Conservation (phyloP, 805 yeast species). For the Priceomyces fermenticarens region DNA sequence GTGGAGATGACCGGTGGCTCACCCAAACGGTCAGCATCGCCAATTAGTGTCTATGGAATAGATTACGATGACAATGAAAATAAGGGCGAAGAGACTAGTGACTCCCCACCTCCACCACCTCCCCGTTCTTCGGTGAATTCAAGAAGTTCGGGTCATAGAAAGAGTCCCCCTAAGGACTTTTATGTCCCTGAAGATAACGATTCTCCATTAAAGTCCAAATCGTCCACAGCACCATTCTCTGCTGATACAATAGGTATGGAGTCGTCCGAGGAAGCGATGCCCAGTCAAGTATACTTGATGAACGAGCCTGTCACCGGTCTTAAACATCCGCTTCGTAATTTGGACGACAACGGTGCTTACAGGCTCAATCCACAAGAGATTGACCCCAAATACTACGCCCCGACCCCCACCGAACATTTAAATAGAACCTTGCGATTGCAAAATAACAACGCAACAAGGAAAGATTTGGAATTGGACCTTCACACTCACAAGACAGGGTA, state of each 20-base stretch:
- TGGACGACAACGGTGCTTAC: constrained; percentile 16
- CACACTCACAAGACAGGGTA: constrained; percentile 37
- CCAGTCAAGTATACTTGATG: constrained; percentile 35
- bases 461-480: constrained; percentile 24
- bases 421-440: constrained; percentile 19
- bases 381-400: constrained; percentile 41
- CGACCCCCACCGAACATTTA: constrained; percentile 45
- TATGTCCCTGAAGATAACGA: background rate
- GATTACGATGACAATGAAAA: constrained; percentile 4
- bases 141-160: constrained; percentile 5
- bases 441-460: constrained; percentile 13
- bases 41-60: constrained; percentile 16
- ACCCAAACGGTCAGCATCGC: constrained; percentile 13
- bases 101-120: constrained; percentile 23
- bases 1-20: background rate
- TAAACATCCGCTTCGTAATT: constrained; percentile 15
- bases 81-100: constrained; percentile 6
- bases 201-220: background rate
- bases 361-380: constrained; percentile 24
- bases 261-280: constrained; percentile 19
- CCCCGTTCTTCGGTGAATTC: constrained; percentile 14
- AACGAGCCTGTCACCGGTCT: constrained; percentile 33
- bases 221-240: constrained; percentile 28
- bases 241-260: constrained; percentile 41
- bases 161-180: constrained; percentile 18